phyloP scores from a whole-genome alignment of 2,329 filamentous ascomycete genomes.

The Cladorrhinum sp. region DNA sequence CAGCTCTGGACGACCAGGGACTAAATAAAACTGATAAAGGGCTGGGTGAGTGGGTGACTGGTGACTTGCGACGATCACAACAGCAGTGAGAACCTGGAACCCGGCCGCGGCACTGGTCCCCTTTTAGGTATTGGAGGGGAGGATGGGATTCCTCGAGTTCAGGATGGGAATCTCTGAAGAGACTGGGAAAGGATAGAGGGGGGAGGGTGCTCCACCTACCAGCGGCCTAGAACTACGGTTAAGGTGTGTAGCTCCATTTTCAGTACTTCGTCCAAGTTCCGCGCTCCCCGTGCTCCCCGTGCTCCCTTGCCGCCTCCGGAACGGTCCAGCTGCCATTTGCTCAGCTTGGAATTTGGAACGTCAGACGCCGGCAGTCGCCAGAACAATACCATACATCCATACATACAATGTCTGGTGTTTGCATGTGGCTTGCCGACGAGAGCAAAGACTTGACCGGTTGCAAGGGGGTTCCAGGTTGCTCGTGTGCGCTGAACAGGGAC shows the following conservation, averaged over 20 bases:
- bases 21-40: background rate
- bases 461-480: background rate
- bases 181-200: background rate
- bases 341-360: background rate
- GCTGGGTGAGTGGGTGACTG: no score
- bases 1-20: background rate
- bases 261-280: background rate
- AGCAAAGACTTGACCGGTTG: background rate
- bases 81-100: background rate
- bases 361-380: background rate
- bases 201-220: background rate
- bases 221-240: no score
- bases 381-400: background rate
- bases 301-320: background rate
- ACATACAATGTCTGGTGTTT: background rate
- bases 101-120: slow-evolving; percentile 3
- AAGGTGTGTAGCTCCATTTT: no score
- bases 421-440: background rate
- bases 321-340: background rate
- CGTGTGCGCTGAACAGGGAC: slow-evolving; percentile 5
- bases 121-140: slow-evolving; percentile 6
- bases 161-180: slow-evolving; percentile 23
- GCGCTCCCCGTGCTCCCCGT: background rate
- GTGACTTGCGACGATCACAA: slow-evolving; percentile 12
- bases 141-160: slow-evolving; percentile 23